Evolutionary conservation across 495 filamentous ascomycete species (phyloP).

Genomic region (Penicillium steckii): DNA sequence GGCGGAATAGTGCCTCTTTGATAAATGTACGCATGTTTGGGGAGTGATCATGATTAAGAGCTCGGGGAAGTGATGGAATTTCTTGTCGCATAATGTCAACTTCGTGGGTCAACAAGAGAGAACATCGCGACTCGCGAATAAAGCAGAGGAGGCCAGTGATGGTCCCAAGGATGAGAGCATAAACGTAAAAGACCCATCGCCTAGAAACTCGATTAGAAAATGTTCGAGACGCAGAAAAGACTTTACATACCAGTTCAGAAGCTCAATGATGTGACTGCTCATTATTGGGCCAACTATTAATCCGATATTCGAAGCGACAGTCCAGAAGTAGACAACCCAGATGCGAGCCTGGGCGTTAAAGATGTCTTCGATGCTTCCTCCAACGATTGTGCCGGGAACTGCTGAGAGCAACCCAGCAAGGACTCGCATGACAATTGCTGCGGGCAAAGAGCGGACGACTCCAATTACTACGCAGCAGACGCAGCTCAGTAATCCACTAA

Average conservation of each 20-base stretch:
- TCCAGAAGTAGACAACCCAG: constrained; percentile 51
- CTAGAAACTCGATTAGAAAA: constrained; percentile 14
- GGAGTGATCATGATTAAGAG: constrained; percentile 42
- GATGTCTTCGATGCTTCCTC: constrained; percentile 52
- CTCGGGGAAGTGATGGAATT: constrained; percentile 20
- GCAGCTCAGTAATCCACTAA: constrained; percentile 41
- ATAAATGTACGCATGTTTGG: constrained; percentile 38
- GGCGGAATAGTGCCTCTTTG: constrained; percentile 40
- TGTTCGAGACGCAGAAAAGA: background rate
- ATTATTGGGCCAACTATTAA: constrained; percentile 45
- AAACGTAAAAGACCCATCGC: constrained; percentile 47
- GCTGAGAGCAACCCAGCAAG: constrained; percentile 48
- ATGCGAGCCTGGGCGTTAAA: constrained; percentile 46
- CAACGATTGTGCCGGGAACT: constrained; percentile 49
- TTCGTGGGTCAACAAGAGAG: constrained; percentile 36
- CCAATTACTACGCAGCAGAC: constrained; percentile 45
- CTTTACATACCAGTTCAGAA: constrained; percentile 32
- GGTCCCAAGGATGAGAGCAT: constrained; percentile 37
- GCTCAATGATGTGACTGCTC: constrained; percentile 38
- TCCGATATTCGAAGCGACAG: constrained; percentile 41
- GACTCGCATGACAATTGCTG: constrained; percentile 42
- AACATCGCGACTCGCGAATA: constrained; percentile 45
- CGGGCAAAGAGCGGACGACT: constrained; percentile 31
- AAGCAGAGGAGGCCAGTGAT: constrained; percentile 32
- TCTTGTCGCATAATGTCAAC: constrained; percentile 28